These are phyloP conservation scores for Microbotryum intermedium DNA, from an alignment of 1,284 basidiomycete genomes.

Conservation along the genomic window DNA sequence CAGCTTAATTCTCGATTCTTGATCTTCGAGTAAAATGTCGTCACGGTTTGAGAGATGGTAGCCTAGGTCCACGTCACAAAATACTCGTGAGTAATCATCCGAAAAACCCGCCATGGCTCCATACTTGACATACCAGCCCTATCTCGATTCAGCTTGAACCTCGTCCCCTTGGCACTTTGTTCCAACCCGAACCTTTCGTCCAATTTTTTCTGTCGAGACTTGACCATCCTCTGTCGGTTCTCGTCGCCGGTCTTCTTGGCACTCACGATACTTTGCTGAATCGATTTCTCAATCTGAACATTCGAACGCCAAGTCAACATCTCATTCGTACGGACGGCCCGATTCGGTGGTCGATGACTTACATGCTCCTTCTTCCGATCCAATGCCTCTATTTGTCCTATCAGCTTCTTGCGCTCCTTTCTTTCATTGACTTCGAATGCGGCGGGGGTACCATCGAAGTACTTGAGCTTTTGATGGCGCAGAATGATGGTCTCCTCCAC, in stretches of 20 bases:
- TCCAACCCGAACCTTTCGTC: conserved; percentile 54
- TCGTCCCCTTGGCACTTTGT: conserved; percentile 44
- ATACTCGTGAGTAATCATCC: no score
- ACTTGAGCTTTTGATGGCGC: conserved; percentile 50
- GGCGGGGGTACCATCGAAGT: conserved; percentile 50
- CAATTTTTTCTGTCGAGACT: conserved; percentile 55
- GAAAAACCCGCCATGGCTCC: no score
- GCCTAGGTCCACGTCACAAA: conserved; percentile 29
- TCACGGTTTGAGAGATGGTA: conserved; percentile 46
- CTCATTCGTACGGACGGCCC: background rate
- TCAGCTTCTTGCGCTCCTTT: conserved; percentile 48
- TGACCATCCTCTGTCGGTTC: conserved; percentile 52
- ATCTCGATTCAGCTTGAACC: conserved; percentile 61
- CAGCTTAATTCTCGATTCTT: conserved; percentile 47
- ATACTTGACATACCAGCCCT: conserved; percentile 35
- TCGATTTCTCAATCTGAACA: conserved; percentile 41
- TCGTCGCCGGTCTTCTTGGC: conserved; percentile 59
- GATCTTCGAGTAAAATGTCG: conserved; percentile 48
- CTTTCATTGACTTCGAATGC: conserved; percentile 51
- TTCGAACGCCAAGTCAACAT: background rate
- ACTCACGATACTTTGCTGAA: conserved; percentile 46
- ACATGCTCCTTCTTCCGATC: conserved; percentile 51
- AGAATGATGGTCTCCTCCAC: conserved; percentile 61
- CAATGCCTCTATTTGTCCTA: conserved; percentile 49
- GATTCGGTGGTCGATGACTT: conserved; percentile 3